Percentiles rank a stretch among this genome's conserved stretches.
These are phyloP conservation scores for Penicillium sp. DNA, from an alignment of 2,329 filamentous ascomycete genomes.

Conservation along the genomic window DNA sequence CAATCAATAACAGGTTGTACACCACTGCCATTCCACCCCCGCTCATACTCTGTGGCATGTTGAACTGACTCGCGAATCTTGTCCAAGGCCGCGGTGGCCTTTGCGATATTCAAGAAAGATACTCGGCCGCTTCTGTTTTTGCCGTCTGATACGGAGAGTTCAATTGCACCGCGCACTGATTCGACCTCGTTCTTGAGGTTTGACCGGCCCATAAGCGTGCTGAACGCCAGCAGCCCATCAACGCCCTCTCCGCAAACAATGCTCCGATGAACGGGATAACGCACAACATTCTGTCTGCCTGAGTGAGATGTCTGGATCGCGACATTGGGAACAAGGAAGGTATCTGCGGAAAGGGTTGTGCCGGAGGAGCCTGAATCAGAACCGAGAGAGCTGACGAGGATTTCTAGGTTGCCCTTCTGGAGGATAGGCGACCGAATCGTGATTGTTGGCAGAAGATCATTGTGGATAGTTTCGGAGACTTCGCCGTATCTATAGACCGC, in stretches of 20 bases:
- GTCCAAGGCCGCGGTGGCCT: conserved; percentile 66
- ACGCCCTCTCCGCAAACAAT: conserved; percentile 76
- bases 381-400: conserved; percentile 61
- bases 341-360: conserved; percentile 57
- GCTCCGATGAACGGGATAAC: conserved; percentile 82
- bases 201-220: conserved; percentile 35
- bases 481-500: conserved; percentile 58
- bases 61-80: conserved; percentile 71
- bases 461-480: conserved; percentile 50
- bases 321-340: conserved; percentile 75
- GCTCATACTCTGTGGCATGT: conserved; percentile 73
- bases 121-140: conserved; percentile 32
- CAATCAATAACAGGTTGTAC: conserved; percentile 68
- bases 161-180: conserved; percentile 43
- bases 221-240: conserved; percentile 59
- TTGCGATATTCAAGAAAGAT: conserved; percentile 65
- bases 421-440: conserved; percentile 60
- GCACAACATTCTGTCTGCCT: conserved; percentile 68
- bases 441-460: conserved; percentile 59
- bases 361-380: conserved; percentile 55
- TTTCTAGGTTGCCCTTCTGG: conserved; percentile 62
- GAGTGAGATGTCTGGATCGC: conserved; percentile 69
- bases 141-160: conserved; percentile 53
- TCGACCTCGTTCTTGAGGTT: conserved; percentile 34
- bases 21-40: conserved; percentile 74